Percentiles rank a stretch among this genome's conserved stretches.
Evolutionary conservation across 305 asterid species (phyloP).

Genomic region (Rubia tinctorum): DNA sequence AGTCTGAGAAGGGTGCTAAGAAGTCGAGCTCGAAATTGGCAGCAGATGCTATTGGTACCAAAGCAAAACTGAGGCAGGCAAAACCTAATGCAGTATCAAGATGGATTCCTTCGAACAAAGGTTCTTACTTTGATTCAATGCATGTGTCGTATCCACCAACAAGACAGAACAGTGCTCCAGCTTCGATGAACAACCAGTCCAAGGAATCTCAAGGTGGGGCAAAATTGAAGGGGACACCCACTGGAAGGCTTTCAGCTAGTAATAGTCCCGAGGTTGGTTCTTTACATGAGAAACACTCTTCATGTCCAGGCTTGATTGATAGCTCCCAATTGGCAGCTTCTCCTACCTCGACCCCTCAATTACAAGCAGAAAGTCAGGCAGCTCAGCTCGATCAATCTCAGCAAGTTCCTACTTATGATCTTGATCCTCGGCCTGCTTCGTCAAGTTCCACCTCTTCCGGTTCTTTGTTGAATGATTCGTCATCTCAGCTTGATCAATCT

Average conservation of each 20-base stretch:
- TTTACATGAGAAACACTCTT: constrained; percentile 30
- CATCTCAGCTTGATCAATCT: constrained; percentile 23
- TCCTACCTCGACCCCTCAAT: constrained; percentile 31
- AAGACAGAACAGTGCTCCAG: constrained; percentile 88
- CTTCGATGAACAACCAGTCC: constrained; percentile 45
- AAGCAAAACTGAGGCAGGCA: constrained; percentile 63
- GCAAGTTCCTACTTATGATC: constrained; percentile 35
- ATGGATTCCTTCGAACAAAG: constrained; percentile 95
- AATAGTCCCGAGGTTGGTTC: constrained; percentile 34
- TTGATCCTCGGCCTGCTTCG: constrained; percentile 18
- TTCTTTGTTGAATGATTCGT: constrained; percentile 7
- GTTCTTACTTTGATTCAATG: constrained; percentile 89
- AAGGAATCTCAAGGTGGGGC: constrained; percentile 60
- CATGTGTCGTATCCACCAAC: constrained; percentile 88
- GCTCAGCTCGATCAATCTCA: constrained; percentile 22
- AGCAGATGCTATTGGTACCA: constrained; percentile 42
- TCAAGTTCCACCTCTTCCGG: constrained; percentile 2
- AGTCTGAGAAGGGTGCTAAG: constrained; percentile 53
- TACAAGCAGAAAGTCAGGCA: constrained; percentile 31
- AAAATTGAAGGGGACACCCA: constrained; percentile 51
- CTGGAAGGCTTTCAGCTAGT: constrained; percentile 32
- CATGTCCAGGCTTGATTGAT: constrained; percentile 47
- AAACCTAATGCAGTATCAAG: constrained; percentile 80
- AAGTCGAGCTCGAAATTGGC: constrained; percentile 44
- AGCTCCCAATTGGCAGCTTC: constrained; percentile 30